Conservation (phyloP, 805 yeast species). For the Candida boidinii region DNA sequence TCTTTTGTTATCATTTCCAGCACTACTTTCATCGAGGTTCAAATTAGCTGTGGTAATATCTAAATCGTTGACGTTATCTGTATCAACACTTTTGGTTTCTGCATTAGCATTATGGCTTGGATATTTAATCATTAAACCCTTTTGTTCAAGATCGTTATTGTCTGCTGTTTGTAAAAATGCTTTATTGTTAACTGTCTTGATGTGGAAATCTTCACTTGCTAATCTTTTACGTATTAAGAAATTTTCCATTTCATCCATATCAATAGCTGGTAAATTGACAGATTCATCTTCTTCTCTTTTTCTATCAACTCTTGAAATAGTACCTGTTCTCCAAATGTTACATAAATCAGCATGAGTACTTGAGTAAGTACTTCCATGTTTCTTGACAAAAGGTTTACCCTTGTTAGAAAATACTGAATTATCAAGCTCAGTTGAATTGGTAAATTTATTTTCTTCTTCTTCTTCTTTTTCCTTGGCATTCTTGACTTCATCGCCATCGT, state of each 20-base stretch:
- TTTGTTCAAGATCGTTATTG: conserved; percentile 13
- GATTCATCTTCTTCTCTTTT: conserved; percentile 9
- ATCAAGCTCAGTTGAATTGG: conserved; percentile 3
- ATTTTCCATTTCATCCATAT: conserved; percentile 19
- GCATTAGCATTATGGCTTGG: conserved; percentile 2
- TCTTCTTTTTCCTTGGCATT: conserved; percentile 4
- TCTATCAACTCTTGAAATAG: conserved; percentile 13
- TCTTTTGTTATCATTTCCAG: too few relatives aligned
- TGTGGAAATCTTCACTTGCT: conserved; percentile 21
- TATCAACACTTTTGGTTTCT: conserved; percentile 7
- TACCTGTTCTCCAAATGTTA: conserved; percentile 22
- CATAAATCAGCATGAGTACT: conserved; percentile 13
- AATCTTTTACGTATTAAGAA: conserved; percentile 22
- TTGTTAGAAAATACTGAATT: not conserved
- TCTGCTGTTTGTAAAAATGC: conserved; percentile 9
- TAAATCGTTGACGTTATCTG: conserved; percentile 13
- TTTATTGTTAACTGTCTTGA: conserved; percentile 18
- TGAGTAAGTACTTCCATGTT: not conserved
- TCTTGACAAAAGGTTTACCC: not conserved
- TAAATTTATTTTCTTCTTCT: not conserved
- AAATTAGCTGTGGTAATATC: conserved; percentile 21
- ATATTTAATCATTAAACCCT: conserved; percentile 13
- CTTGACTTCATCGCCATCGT: conserved; percentile 6
- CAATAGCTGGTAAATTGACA: conserved; percentile 11
- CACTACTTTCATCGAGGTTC: not conserved